Evolutionary conservation across 192 early-diverging fungal species (phyloP).

Genomic region (Phlyctochytrium bullatum): DNA sequence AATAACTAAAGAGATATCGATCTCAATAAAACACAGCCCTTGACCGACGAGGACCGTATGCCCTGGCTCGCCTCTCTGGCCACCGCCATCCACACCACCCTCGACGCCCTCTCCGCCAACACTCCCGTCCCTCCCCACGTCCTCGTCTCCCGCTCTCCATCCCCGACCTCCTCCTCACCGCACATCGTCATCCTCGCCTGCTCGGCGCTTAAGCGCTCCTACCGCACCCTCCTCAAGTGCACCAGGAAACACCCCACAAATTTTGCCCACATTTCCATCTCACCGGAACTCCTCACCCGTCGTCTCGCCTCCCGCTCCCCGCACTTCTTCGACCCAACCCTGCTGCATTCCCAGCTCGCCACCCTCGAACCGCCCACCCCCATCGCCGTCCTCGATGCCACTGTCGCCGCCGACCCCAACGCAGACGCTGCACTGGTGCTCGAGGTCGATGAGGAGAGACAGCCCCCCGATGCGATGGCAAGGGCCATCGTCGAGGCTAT

Average conservation of each 20-base stretch:
- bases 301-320: neutral
- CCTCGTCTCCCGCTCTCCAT: too few species aligned
- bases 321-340: slow-evolving; percentile 5
- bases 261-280: slow-evolving; percentile 3
- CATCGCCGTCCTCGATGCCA: neutral
- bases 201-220: slow-evolving; percentile 11
- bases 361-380: slow-evolving; percentile 8
- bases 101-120: neutral
- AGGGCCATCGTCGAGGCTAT: neutral
- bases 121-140: too few species aligned
- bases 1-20: too few species aligned
- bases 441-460: neutral
- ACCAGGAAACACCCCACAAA: neutral
- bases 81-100: neutral
- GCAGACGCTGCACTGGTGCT: neutral
- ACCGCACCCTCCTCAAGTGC: slow-evolving; percentile 10
- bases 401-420: neutral
- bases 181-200: slow-evolving; percentile 9
- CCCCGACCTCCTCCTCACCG: too few species aligned
- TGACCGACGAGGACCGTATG: slow-evolving; percentile 16
- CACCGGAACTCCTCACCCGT: neutral
- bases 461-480: neutral
- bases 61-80: slow-evolving; percentile 14
- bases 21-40: slow-evolving; percentile 6
- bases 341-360: slow-evolving; percentile 12